Conservation (phyloP, 106 monocot species). For the Dioscorea dumetorum region DNA sequence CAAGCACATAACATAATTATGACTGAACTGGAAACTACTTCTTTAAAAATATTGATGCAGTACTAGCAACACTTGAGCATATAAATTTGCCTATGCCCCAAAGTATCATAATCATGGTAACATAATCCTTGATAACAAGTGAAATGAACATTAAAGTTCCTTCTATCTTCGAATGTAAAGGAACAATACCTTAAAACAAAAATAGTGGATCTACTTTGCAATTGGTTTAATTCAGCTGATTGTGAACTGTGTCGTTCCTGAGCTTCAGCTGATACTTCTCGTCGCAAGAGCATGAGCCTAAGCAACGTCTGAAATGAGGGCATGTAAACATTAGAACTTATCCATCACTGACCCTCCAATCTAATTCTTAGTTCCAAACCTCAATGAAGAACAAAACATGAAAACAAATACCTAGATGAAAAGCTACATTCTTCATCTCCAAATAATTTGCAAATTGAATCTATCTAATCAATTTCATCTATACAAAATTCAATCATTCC, state of each 20-base stretch:
- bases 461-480: background rate
- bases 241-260: constrained; percentile 3
- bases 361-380: too few species aligned
- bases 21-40: too few species aligned
- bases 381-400: too few species aligned
- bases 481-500: too few species aligned
- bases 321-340: background rate
- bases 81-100: too few species aligned
- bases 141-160: too few species aligned
- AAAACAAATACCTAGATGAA: too few species aligned
- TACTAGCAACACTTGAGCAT: too few species aligned
- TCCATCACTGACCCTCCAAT: background rate
- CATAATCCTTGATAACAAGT: too few species aligned
- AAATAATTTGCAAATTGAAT: background rate
- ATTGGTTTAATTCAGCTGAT: constrained; percentile 7
- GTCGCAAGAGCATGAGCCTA: constrained; percentile 19
- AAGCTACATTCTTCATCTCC: background rate
- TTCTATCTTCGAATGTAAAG: too few species aligned
- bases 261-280: constrained; percentile 9
- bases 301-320: constrained; percentile 40
- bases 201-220: constrained; percentile 8
- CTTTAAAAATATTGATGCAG: too few species aligned
- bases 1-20: background rate
- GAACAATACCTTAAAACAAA: constrained; percentile 15
- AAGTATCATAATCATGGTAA: too few species aligned